These are phyloP conservation scores for Tolypocladium inflatum DNA, from an alignment of 2,329 filamentous ascomycete species.

Conservation along the genomic window DNA sequence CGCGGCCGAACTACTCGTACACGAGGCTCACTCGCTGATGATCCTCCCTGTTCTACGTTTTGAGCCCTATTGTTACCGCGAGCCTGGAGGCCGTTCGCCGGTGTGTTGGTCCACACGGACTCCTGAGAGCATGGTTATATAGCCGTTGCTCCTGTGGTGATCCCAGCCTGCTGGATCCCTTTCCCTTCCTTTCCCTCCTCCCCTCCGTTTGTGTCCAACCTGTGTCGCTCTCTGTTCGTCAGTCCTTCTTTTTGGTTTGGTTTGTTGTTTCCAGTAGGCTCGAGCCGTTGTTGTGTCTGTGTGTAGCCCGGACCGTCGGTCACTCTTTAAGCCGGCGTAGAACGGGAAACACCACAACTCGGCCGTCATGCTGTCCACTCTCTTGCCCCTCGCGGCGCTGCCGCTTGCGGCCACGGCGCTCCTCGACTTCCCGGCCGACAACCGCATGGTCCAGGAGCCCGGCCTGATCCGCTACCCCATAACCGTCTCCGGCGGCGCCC, in stretches of 20 bases:
- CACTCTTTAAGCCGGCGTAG: constrained; percentile 15
- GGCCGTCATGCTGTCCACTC: constrained; percentile 18
- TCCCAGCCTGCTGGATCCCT: neutral
- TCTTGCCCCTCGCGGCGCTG: constrained; percentile 17
- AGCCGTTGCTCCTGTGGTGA: neutral
- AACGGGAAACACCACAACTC: neutral
- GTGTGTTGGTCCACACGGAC: neutral
- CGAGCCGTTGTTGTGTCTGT: neutral
- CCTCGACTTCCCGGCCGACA: constrained; percentile 11
- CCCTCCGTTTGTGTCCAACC: neutral
- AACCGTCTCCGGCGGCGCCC: constrained; percentile 15
- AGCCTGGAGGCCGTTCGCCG: neutral
- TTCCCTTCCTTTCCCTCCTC: neutral
- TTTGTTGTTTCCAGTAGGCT: neutral
- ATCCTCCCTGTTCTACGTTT: neutral
- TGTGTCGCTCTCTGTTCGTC: neutral
- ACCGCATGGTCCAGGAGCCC: constrained; percentile 10
- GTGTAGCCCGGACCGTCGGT: constrained; percentile 6
- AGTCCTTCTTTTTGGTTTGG: constrained; percentile 3
- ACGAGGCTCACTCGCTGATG: neutral
- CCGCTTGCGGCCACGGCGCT: constrained; percentile 15
- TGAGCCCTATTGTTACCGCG: neutral
- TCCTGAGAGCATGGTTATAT: neutral
- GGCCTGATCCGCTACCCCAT: constrained; percentile 21
- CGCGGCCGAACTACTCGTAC: neutral